Evolutionary conservation across 257 asterid genomes (phyloP), one percentile per base, ranked within the genome.

Genomic region (Echites panduratus): DNA sequence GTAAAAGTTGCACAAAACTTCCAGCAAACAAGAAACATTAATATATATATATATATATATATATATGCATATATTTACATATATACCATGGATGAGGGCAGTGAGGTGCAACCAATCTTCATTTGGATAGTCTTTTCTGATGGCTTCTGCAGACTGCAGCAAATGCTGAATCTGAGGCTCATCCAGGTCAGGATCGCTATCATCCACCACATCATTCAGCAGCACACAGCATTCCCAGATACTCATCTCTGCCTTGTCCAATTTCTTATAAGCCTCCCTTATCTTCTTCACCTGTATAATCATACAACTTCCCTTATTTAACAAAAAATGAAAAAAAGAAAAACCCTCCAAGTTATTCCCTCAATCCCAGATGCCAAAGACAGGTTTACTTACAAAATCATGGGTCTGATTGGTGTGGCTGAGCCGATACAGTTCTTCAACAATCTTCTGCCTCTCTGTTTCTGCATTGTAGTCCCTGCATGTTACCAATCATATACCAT

Each of bases 171-270:
- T 82, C 49, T 77, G 89, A 32, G 89, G 89, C 68, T 80, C 85
- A 74, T 85, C 89, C 70, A 80, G 79, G 75, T 82, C 89, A 7
- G 84, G 89, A 80, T 85, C 85, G 40, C 87, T 85, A 11, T 80
- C 87, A 68, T 85, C 89, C 48, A 83, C 84, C 16, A 75, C 80
- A 4, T 85, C 79, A 73, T 83, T 79, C 32, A 83, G 75, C 29
- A 83, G 83, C 35, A 80, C 89, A 44, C 89, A 83, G 20, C 89
- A 76, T 79, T 83, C 89, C 89, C 89, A 85, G 43, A 83, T 81
- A 47, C 89, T 83, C 89, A 80, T 85, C 69, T 78, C 87, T 16
- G 56, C 73, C 59, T 22, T 73, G 52, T 85, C 77, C 79, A 85
- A 0, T 61, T 77, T 81, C 12, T 71, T 68, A 63, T 77, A 83